Evolutionary conservation across 2,329 filamentous ascomycete species (phyloP), one percentile per base, ranked within the genome.

Genomic region (Thelonectria olida): DNA sequence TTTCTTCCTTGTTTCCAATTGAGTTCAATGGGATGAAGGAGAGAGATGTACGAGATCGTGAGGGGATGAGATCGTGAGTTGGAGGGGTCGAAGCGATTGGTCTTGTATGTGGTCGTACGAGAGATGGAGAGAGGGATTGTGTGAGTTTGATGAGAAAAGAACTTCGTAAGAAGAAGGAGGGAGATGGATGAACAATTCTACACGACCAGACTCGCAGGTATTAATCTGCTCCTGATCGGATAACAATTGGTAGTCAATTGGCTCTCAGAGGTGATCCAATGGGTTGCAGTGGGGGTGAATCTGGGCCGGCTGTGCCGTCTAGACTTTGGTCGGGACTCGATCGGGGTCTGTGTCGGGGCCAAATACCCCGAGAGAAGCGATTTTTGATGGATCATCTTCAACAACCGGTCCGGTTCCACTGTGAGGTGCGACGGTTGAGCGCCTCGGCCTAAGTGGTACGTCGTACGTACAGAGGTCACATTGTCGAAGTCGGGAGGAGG

Each of bases 151-250:
- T 38, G 31, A 47, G 56, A 44, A 34, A 19, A 31, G 23, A 55
- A 20, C 31, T 47, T 48, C 23, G 22, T 34, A 15, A 52, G 44
- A 19, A 38, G 28, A 54, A 50, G 38, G 20, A 39, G 31, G 39
- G 44, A 45, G 47, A 56, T 31, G 47, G 22, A 55, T 47, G 57
- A 54, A 55, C 39, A 36, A 56, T 51, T 38, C 28, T 27, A 49
- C 44, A 36, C 31, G 58, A 42, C 52, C 47, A 48, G 27, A 25
- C 41, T 19, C 34, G 17, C 47, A 52, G 58, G 19, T 61, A 61
- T 61, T 60, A 61, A 56, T 52, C 52, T 56, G 39, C 58, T 61
- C 41, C 47, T 56, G 58, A 61, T 61, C 50, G 34, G 50, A 54
- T 34, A 27, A 22, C 12, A 20, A 34, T 27, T 44, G 39, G 31